These are phyloP conservation scores for Exophiala lecanii-corni DNA, from an alignment of 2,329 filamentous ascomycete genomes.

Conservation along the genomic window DNA sequence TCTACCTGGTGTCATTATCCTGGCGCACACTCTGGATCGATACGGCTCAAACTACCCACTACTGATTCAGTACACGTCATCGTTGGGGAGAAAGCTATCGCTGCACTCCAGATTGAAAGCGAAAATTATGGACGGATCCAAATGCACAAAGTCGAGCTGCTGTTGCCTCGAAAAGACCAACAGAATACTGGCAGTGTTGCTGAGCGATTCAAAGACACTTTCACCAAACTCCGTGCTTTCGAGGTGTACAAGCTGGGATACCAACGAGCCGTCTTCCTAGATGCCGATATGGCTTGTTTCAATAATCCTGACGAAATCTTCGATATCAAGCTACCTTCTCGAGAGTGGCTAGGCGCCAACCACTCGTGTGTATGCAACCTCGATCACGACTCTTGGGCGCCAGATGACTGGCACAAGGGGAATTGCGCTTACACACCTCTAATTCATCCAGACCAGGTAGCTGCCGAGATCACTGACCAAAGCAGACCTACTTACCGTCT, in stretches of 20 bases:
- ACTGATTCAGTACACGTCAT: conserved; percentile 47
- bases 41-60: conserved; percentile 45
- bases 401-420: conserved; percentile 42
- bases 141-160: conserved; percentile 36
- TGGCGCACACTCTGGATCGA: conserved; percentile 46
- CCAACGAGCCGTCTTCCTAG: conserved; percentile 46
- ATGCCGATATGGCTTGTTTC: conserved; percentile 50
- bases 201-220: conserved; percentile 51
- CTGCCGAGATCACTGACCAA: conserved; percentile 9
- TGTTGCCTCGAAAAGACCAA: conserved; percentile 35
- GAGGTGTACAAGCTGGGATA: conserved; percentile 35
- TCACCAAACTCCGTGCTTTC: conserved; percentile 54
- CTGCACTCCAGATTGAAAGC: conserved; percentile 41
- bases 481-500: conserved; percentile 39
- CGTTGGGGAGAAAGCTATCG: conserved; percentile 38
- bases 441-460: conserved; percentile 33
- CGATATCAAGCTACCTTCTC: conserved; percentile 33
- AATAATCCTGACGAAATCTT: conserved; percentile 45
- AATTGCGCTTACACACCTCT: conserved; percentile 49
- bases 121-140: conserved; percentile 37
- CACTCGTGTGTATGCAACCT: conserved; percentile 52
- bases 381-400: conserved; percentile 48
- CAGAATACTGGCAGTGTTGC: conserved; percentile 41
- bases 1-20: conserved; percentile 48
- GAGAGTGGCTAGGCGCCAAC: conserved; percentile 44